Percentiles rank a stretch among this genome's conserved stretches.
Evolutionary conservation across 352 stramenopile genomes (phyloP).

Genomic region (Phytophthora tentaculata): DNA sequence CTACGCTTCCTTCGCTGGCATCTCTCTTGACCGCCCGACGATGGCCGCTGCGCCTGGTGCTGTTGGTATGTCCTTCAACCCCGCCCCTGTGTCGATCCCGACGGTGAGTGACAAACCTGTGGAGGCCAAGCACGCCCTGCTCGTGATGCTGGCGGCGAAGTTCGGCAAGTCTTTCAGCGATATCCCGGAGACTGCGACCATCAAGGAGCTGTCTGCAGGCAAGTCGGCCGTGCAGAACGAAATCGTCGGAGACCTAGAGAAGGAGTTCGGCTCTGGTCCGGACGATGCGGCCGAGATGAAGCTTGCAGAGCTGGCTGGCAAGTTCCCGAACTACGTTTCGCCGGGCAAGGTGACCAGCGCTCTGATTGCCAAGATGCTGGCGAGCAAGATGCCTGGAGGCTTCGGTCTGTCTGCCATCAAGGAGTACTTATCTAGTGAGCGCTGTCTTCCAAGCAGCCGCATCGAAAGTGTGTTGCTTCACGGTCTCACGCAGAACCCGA

Average conservation of each 20-base stretch:
- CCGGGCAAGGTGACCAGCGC: slow-evolving; percentile 78
- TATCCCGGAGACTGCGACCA: slow-evolving; percentile 65
- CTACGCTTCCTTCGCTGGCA: slow-evolving; percentile 77
- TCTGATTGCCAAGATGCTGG: slow-evolving; percentile 83
- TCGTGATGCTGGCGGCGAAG: slow-evolving; percentile 81
- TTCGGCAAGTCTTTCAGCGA: slow-evolving; percentile 77
- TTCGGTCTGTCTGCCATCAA: slow-evolving; percentile 83
- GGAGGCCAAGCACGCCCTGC: slow-evolving; percentile 76
- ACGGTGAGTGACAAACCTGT: slow-evolving; percentile 68
- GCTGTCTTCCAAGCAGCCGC: slow-evolving; percentile 70
- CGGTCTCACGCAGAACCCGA: slow-evolving; percentile 68
- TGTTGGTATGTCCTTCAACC: slow-evolving; percentile 45
- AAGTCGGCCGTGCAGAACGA: slow-evolving; percentile 92
- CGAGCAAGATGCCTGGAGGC: slow-evolving; percentile 82
- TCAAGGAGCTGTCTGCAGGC: slow-evolving; percentile 82
- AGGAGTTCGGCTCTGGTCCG: slow-evolving; percentile 79
- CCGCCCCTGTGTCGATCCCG: slow-evolving; percentile 52
- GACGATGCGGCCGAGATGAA: slow-evolving; percentile 85
- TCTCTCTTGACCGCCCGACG: slow-evolving; percentile 57
- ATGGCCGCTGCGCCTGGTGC: slow-evolving; percentile 35
- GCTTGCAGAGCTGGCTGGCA: slow-evolving; percentile 68
- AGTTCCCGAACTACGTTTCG: slow-evolving; percentile 73
- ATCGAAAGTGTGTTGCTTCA: slow-evolving; percentile 88
- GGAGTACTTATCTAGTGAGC: slow-evolving; percentile 72
- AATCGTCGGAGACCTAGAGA: slow-evolving; percentile 85